Evolutionary conservation across 371 early-diverging fungal species (phyloP), one percentile per base, ranked within the genome.

Genomic region (Rhizopus delemar): DNA sequence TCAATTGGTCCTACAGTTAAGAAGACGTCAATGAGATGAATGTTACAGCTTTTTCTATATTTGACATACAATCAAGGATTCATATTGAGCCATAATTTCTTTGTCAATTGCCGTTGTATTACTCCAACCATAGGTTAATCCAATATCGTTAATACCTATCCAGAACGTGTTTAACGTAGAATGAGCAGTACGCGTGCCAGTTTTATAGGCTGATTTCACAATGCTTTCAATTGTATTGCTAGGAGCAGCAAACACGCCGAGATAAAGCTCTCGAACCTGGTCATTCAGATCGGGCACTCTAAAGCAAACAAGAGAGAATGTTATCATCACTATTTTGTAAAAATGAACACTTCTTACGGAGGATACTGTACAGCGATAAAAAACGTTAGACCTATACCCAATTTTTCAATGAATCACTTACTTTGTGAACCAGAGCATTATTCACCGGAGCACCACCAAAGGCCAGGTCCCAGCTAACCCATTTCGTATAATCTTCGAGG

Each of bases 81-180:
- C 22, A 13, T 70, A 70, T 48, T 57, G 59, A 4, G 61, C 22
- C 64, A 70, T 70, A 16, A 75, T 62, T 2, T 35, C n/a, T 8
- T 29, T 28, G 51, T 71, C 67, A 34, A 71, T 38, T 29, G 32
- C 35, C 16, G 46, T 32, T 1, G 63, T 63, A 35, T 57, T 32
- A 9, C 50, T 32, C 69, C 67, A 69, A 11, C 60, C 57, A 32
- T 67, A 63, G 5, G 75, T 72, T 16, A 71, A 36, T n/a, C 61
- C 65, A 45, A 76, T 69, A 46, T 76, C 76, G 49, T 76, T 76
- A 32, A 76, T 76, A 8, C 76, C 76, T 4, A 76, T 69, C 73
- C 73, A 76, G 31, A 76, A 46, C 3, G 65, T 66, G 29, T 56
- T 64, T 6, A 76, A 48, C 1, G 73, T 71, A 6, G 62, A 57